These are phyloP conservation scores for Clavariopsis aquatica DNA, from an alignment of 495 filamentous ascomycete species.

Conservation along the genomic window DNA sequence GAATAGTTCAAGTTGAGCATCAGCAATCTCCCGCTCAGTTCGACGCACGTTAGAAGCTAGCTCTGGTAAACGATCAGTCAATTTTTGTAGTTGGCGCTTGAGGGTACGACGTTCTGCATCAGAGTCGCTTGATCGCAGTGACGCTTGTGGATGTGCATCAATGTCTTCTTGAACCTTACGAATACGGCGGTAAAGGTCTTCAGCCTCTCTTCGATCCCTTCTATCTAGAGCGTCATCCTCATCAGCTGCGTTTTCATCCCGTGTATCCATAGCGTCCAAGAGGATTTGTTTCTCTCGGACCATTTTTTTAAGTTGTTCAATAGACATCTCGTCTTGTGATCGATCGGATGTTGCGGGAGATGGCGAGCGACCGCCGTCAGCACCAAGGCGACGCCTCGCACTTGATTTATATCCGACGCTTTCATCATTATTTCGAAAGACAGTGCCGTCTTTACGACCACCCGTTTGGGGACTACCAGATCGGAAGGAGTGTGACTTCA, in stretches of 20 bases:
- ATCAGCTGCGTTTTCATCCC: conserved; percentile 84
- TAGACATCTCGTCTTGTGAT: conserved; percentile 74
- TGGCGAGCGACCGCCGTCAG: conserved; percentile 68
- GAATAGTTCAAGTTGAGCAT: conserved; percentile 92
- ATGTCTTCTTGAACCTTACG: conserved; percentile 96
- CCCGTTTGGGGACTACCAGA: conserved; percentile 49
- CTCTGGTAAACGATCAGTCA: conserved; percentile 87
- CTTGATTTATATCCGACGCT: conserved; percentile 81
- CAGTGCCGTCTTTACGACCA: conserved; percentile 86
- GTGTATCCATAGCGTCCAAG: conserved; percentile 96
- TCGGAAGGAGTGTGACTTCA: conserved; percentile 94
- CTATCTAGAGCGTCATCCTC: conserved; percentile 92
- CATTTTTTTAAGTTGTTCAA: conserved; percentile 89
- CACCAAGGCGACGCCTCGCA: conserved; percentile 78
- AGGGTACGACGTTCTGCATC: conserved; percentile 83
- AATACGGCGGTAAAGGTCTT: conserved; percentile 90
- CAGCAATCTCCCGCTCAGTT: conserved; percentile 88
- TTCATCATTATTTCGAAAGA: conserved; percentile 95
- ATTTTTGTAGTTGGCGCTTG: conserved; percentile 82
- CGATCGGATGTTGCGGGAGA: conserved; percentile 66
- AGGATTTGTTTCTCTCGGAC: conserved; percentile 93
- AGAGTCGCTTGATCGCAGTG: conserved; percentile 70
- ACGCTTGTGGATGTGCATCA: conserved; percentile 81
- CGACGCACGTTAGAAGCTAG: conserved; percentile 88
- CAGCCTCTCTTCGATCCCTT: conserved; percentile 85